Conservation (phyloP, 768 basidiomycete genomes). For the Podaxis carcinomalis region DNA sequence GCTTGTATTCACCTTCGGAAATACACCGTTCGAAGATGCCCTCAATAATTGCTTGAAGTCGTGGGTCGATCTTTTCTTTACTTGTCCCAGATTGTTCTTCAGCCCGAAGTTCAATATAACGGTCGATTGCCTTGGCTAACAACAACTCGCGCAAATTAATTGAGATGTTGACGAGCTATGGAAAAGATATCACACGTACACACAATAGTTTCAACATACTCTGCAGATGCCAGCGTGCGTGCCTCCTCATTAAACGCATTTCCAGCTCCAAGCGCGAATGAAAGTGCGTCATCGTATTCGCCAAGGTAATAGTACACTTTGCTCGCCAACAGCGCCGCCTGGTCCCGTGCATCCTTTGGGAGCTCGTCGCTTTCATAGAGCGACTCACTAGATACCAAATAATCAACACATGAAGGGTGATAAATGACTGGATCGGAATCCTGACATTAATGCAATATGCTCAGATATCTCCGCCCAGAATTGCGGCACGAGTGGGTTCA, state of each 20-base stretch:
- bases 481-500: conserved; percentile 81
- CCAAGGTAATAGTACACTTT: conserved; percentile 98
- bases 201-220: conserved; percentile 92
- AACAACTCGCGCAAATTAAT: conserved; percentile 6
- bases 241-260: conserved; percentile 77
- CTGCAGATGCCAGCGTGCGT: conserved; percentile 59
- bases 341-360: conserved; percentile 66
- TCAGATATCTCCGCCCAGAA: conserved; percentile 99
- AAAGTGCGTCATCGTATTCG: conserved; percentile 92
- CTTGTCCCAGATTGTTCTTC: conserved; percentile 45
- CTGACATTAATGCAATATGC: conserved; percentile 84
- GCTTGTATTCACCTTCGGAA: conserved; percentile 85
- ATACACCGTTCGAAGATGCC: conserved; percentile 84
- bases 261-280: conserved; percentile 91
- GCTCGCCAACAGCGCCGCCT: conserved; percentile 90
- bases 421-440: conserved; percentile 15
- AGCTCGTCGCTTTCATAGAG: conserved; percentile 84
- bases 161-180: background rate
- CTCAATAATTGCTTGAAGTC: conserved; percentile 82
- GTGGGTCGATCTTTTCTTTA: conserved; percentile 67
- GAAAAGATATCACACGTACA: conserved; percentile 51
- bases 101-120: conserved; percentile 72
- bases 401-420: conserved; percentile 11
- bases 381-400: conserved; percentile 60
- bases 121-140: conserved; percentile 92